A percentile compares a stretch with the other conserved stretches of the same genome.
These are phyloP conservation scores for Tetraselmis striata DNA, from an alignment of 139 green algal genomes.

Conservation along the genomic window DNA sequence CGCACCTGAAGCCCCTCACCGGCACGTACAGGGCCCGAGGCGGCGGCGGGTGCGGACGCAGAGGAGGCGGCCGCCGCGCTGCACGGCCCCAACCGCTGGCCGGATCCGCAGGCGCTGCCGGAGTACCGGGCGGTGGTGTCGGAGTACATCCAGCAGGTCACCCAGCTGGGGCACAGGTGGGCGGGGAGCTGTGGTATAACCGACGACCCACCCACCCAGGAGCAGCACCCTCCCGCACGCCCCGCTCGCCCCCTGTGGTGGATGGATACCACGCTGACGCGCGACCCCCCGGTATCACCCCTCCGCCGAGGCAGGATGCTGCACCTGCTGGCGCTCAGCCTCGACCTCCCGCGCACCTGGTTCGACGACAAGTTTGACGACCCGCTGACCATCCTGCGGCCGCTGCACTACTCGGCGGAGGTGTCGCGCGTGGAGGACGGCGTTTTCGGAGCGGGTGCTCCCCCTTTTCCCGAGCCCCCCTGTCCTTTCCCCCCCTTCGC, in stretches of 20 bases:
- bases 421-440: conserved; percentile 34
- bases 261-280: too few species aligned
- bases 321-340: conserved; percentile 61
- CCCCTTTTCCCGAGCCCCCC: too few species aligned
- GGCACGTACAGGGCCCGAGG: background rate
- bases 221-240: too few species aligned
- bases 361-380: conserved; percentile 65
- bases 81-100: conserved; percentile 91
- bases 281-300: too few species aligned
- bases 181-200: too few species aligned
- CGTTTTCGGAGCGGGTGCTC: conserved; percentile 23
- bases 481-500: too few species aligned
- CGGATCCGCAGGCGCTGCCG: conserved; percentile 13
- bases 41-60: background rate
- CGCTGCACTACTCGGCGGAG: conserved; percentile 73
- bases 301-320: conserved; percentile 75
- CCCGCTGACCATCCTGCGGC: conserved; percentile 74
- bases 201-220: too few species aligned
- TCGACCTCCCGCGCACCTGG: conserved; percentile 53
- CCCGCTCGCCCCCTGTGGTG: too few species aligned
- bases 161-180: background rate
- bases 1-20: too few species aligned
- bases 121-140: background rate
- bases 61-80: conserved; percentile 58
- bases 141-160: background rate